Evolutionary conservation across 2,329 filamentous ascomycete species (phyloP).

Genomic region (Incumbomyces lentus): DNA sequence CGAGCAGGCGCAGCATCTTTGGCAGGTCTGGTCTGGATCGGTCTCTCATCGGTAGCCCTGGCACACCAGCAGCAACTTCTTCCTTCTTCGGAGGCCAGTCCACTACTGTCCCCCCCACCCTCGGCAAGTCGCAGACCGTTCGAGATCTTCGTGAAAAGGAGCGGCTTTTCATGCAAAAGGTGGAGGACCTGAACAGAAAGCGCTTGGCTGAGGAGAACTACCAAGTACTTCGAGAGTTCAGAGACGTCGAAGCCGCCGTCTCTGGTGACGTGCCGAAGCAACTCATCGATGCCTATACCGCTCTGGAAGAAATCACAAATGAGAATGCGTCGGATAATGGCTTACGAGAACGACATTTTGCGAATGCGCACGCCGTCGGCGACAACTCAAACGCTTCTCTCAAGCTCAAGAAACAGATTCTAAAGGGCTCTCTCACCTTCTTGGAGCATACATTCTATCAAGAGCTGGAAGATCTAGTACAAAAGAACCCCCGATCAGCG

Average conservation of each 20-base stretch:
- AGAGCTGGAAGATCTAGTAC: conserved; percentile 66
- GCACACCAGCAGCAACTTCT: conserved; percentile 48
- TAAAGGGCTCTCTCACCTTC: conserved; percentile 67
- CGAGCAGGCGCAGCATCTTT: conserved; percentile 46
- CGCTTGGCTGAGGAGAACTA: conserved; percentile 55
- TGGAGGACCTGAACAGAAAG: conserved; percentile 66
- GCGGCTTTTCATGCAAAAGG: conserved; percentile 64
- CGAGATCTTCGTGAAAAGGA: conserved; percentile 77
- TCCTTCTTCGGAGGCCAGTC: conserved; percentile 58
- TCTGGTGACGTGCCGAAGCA: conserved; percentile 63
- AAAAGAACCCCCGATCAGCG: conserved; percentile 77
- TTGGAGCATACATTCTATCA: conserved; percentile 72
- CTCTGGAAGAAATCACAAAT: conserved; percentile 66
- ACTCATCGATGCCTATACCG: conserved; percentile 71
- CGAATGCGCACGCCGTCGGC: conserved; percentile 66
- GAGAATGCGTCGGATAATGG: conserved; percentile 55
- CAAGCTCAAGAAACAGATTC: conserved; percentile 64
- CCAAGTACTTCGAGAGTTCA: conserved; percentile 66
- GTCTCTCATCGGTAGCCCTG: conserved; percentile 77
- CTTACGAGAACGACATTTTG: conserved; percentile 66
- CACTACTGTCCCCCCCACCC: conserved; percentile 43
- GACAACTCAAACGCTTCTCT: conserved; percentile 54
- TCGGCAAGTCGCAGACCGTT: conserved; percentile 52
- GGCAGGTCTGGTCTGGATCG: conserved; percentile 63
- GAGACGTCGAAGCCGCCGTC: conserved; percentile 59